phyloP scores from a whole-genome alignment of 1,284 basidiomycete species.

The Leccinum fuscescens region DNA sequence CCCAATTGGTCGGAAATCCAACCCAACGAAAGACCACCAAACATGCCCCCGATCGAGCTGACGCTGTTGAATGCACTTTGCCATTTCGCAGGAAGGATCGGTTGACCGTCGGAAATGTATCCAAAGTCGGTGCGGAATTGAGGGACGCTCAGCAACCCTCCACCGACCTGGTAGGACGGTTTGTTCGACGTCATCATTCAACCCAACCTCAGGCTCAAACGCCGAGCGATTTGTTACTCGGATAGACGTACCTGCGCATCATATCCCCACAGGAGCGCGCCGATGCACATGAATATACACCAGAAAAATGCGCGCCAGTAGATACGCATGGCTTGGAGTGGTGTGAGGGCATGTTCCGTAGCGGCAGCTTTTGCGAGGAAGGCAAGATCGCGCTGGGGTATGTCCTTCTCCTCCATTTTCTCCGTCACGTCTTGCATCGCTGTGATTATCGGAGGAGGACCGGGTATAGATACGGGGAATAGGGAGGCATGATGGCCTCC shows the following conservation, averaged over 20 bases:
- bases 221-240: no score
- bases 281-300: constrained; percentile 30
- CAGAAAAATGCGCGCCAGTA: constrained; percentile 29
- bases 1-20: constrained; percentile 27
- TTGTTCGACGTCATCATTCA: background rate
- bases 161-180: constrained; percentile 16
- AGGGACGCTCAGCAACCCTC: constrained; percentile 4
- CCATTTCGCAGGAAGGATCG: constrained; percentile 10
- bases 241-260: constrained; percentile 23
- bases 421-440: background rate
- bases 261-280: constrained; percentile 30
- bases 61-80: constrained; percentile 31
- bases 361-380: constrained; percentile 26
- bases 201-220: background rate
- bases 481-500: background rate
- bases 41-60: constrained; percentile 28
- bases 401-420: constrained; percentile 14
- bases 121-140: no score
- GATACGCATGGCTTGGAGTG: constrained; percentile 20
- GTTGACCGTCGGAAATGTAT: no score
- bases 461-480: no score
- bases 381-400: constrained; percentile 9
- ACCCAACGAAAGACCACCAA: constrained; percentile 28
- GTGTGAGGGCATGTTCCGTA: constrained; percentile 22
- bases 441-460: constrained; percentile 2